phyloP scores from a whole-genome alignment of 129 eudicot species.

The Cynara cardunculus region DNA sequence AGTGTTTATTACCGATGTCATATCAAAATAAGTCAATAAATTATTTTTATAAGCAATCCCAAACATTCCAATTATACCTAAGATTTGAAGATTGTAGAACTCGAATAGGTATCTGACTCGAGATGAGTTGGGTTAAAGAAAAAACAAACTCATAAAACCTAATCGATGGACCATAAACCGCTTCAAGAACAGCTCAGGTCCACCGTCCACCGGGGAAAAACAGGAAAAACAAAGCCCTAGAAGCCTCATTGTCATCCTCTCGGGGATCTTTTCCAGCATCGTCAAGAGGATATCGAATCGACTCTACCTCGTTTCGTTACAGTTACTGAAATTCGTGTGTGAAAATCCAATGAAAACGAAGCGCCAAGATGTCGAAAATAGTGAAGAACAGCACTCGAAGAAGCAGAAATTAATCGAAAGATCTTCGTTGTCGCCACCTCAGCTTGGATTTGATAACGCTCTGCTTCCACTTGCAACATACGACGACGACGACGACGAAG shows the following conservation, averaged over 20 bases:
- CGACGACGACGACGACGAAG: constrained; percentile 60
- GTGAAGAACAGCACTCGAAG: constrained; percentile 39
- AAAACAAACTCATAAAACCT: neutral
- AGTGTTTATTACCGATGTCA: too few relatives aligned
- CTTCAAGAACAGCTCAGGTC: too few relatives aligned
- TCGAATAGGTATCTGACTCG: too few relatives aligned
- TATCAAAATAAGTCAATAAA: too few relatives aligned
- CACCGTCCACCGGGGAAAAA: too few relatives aligned
- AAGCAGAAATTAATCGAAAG: constrained; percentile 45
- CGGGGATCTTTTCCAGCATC: neutral
- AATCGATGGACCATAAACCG: too few relatives aligned
- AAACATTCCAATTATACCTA: too few relatives aligned
- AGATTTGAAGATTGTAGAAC: too few relatives aligned
- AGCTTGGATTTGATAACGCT: constrained; percentile 53
- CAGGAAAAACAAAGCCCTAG: neutral
- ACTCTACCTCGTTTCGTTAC: neutral
- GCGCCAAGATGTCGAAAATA: constrained; percentile 37
- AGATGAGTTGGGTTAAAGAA: too few relatives aligned
- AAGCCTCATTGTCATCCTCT: neutral
- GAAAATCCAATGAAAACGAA: constrained; percentile 28
- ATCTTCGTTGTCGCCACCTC: constrained; percentile 38
- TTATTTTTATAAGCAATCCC: too few relatives aligned
- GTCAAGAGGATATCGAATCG: neutral
- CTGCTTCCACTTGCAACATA: constrained; percentile 82
- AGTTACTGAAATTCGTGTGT: neutral